phyloP scores from a whole-genome alignment of 2,329 filamentous ascomycete genomes.

The Sclerotinia spermophila region DNA sequence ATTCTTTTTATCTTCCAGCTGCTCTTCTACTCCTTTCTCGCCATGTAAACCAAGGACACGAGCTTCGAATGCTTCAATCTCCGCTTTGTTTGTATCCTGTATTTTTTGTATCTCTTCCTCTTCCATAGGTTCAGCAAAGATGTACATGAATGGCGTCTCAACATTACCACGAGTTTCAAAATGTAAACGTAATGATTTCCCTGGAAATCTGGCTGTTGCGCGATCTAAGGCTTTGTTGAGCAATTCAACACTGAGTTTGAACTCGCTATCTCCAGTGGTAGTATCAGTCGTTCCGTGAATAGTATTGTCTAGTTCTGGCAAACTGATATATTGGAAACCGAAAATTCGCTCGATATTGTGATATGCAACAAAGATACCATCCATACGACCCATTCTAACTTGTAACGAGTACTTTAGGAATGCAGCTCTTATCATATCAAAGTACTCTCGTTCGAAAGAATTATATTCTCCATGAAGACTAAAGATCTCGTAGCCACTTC shows the following conservation, averaged over 20 bases:
- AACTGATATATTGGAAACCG: constrained; percentile 89
- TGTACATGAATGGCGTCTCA: constrained; percentile 67
- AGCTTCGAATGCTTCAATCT: constrained; percentile 66
- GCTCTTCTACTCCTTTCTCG: constrained; percentile 32
- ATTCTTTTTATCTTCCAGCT: constrained; percentile 28
- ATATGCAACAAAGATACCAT: constrained; percentile 94
- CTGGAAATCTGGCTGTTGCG: constrained; percentile 71
- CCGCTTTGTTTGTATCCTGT: constrained; percentile 63
- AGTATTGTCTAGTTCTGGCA: constrained; percentile 83
- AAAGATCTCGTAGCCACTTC: constrained; percentile 83
- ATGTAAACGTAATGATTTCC: constrained; percentile 71
- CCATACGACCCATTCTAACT: constrained; percentile 96
- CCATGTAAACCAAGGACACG: constrained; percentile 52
- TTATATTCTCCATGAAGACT: constrained; percentile 73
- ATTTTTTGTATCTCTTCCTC: constrained; percentile 68
- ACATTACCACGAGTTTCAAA: constrained; percentile 66
- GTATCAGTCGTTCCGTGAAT: constrained; percentile 74
- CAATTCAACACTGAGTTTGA: constrained; percentile 73
- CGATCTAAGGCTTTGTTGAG: constrained; percentile 76
- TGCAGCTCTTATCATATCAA: constrained; percentile 90
- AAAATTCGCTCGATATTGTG: constrained; percentile 96
- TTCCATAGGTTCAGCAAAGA: constrained; percentile 82
- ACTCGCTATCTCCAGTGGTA: constrained; percentile 75
- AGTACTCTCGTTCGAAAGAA: constrained; percentile 93
- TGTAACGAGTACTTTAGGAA: constrained; percentile 97